phyloP scores from a whole-genome alignment of 2,329 filamentous ascomycete species.

The Fusarium sp. region DNA sequence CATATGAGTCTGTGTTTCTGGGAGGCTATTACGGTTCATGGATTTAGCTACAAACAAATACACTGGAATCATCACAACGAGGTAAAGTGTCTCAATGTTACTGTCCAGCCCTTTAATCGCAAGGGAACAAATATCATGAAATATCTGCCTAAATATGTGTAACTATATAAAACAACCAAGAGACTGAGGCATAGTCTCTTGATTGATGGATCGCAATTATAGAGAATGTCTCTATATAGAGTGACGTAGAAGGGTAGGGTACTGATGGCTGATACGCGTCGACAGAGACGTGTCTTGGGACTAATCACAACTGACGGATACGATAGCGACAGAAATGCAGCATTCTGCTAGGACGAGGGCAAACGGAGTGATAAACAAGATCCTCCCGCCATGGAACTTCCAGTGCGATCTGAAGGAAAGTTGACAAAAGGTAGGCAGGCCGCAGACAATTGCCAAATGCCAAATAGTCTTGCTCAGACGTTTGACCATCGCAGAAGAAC shows the following conservation, averaged over 20 bases:
- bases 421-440: slow-evolving; percentile 1
- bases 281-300: slow-evolving; percentile 1
- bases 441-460: not conserved
- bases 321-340: slow-evolving; percentile 26
- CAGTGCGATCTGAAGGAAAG: slow-evolving; percentile 2
- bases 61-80: too few species aligned
- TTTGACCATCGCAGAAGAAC: slow-evolving; percentile 42
- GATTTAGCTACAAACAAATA: too few species aligned
- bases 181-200: not conserved
- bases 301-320: not conserved
- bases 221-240: not conserved
- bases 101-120: not conserved
- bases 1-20: too few species aligned
- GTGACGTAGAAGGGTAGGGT: slow-evolving; percentile 7
- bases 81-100: not conserved
- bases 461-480: slow-evolving; percentile 18
- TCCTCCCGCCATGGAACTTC: not conserved
- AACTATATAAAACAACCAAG: not conserved
- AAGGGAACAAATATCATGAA: not conserved
- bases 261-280: not conserved
- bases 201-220: not conserved
- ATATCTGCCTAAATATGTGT: not conserved
- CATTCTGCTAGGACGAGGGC: slow-evolving; percentile 6
- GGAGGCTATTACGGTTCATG: too few species aligned
- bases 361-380: not conserved